Evolutionary conservation across 345 rosid genomes (phyloP).

Genomic region (Linum tenue): DNA sequence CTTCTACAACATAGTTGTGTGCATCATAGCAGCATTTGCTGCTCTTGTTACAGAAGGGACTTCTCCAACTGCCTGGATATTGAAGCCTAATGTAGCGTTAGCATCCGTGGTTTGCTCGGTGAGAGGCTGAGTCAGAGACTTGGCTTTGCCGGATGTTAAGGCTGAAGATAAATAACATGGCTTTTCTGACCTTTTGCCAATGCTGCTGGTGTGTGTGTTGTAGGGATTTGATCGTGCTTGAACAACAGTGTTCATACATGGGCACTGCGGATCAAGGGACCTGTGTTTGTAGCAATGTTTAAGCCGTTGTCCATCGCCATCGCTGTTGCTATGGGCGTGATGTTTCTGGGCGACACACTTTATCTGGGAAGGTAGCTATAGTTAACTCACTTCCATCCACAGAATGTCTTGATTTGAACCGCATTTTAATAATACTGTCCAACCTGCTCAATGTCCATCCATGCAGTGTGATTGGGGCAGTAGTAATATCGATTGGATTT

Average conservation of each 20-base stretch:
- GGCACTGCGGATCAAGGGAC: conserved; percentile 22
- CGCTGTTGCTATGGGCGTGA: conserved; percentile 21
- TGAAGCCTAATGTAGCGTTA: background rate
- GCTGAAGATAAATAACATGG: background rate
- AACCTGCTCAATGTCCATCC: background rate
- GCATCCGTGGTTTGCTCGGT: background rate
- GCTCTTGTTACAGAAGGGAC: background rate
- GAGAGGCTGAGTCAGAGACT: background rate
- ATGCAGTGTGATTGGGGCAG: conserved; percentile 3
- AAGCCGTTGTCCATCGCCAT: conserved; percentile 29
- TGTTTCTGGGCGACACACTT: conserved; percentile 23
- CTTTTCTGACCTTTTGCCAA: background rate
- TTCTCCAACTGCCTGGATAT: background rate
- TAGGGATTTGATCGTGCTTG: conserved; percentile 15
- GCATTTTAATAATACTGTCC: no score
- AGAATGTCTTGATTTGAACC: no score
- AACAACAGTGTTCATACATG: conserved; percentile 15
- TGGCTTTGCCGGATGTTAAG: background rate
- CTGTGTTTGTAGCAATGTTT: conserved; percentile 24
- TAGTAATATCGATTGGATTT: background rate
- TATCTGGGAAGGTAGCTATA: conserved; percentile 25
- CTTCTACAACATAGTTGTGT: background rate
- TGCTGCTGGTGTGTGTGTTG: background rate
- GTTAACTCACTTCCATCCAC: background rate
- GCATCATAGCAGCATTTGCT: background rate